Evolutionary conservation across 2,329 filamentous ascomycete species (phyloP), one percentile per base, ranked within the genome.

Genomic region (Sphaceloma murrayae): DNA sequence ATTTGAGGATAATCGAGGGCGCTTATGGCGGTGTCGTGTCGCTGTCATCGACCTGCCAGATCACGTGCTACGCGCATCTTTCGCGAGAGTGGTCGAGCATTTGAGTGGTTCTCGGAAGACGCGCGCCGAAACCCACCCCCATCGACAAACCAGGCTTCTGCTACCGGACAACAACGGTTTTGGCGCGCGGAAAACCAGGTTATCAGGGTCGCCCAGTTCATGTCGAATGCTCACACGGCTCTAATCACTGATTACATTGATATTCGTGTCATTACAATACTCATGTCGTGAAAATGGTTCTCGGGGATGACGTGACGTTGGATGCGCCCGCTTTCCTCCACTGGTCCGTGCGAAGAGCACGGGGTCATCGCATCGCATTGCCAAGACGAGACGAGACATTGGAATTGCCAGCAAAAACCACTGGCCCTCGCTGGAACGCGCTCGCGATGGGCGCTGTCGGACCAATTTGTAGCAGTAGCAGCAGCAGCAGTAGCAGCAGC

Each of bases 301-400:
- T 26, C 22, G 27, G 24, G 24, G 24, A 22, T 26, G 36, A 40
- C 36, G 36, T 40, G 36, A 40, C 36, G 36, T 40, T 22, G 36
- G 16, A 27, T 11, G 11, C 6, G 7, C 6, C 7, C 24, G 7
- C 11, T 11, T 40, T 30, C 30, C 36, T 16, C 24, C 36, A 40
- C 14, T 13, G 36, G 36, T 40, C 36, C 21, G 36, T 40, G 36
- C 36, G 36, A 5, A 10, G 11, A 3, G 34, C 27, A 40, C 36
- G 24, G 21, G 30, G 30, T 9, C 36, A 16, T 34, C 13, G 18
- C 11, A 13, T 18, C 26, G 22, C n/a, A 30, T 14, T 14, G 21
- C 36, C 34, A 38, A 38, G 34, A 38, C n/a, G 34, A 34, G 14
- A 33, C 5, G 16, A 4, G 14, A 33, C 31, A 33, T 33, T 16